Evolutionary conservation across 495 filamentous ascomycete genomes (phyloP), one percentile per base, ranked within the genome.

Genomic region (Penicillium pancosmium): DNA sequence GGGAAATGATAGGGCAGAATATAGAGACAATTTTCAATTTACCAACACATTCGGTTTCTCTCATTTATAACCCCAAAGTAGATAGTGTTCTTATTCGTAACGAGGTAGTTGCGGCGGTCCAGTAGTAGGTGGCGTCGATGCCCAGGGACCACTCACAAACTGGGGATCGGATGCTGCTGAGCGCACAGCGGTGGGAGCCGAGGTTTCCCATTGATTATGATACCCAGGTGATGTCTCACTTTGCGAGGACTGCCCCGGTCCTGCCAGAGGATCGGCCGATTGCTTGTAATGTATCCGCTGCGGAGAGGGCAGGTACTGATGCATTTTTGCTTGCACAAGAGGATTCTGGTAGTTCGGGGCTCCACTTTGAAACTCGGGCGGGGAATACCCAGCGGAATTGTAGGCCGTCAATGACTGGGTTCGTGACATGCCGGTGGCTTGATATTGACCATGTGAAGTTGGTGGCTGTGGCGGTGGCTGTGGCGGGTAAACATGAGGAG

Each of bases 141-240:
- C 64, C 68, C 66, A 70, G 10, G 66, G 66, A 12, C 66, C 68
- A 51, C 66, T 70, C n/a, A 68, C 54, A 46, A 68, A 70, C 15
- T 64, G 65, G 5, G 63, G 43, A 55, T 64, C 62, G 0, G 61
- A 64, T 6, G 48, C 34, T 34, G 54, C 57, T 9, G 44, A 55
- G 7, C 60, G 56, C 11, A 52, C 56, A 31, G 46, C 13, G 8
- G 7, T 25, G 2, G 40, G 10, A 23, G 23, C n/a, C 12, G 54
- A 3, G n/a, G 19, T 36, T 1, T 16, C n/a, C 47, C 27, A 48
- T 21, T 58, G 54, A 11, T 41, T 27, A 10, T 51, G 51, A 8
- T 60, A 46, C n/a, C 23, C 27, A 8, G 49, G 18, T 1, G 21
- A n/a, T 11, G 25, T 47, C 10, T 27, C 15, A 9, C 38, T 10